Base-by-base conservation (phyloP, 2,329 filamentous ascomycete species). In the Aspergillus tanneri region DNA sequence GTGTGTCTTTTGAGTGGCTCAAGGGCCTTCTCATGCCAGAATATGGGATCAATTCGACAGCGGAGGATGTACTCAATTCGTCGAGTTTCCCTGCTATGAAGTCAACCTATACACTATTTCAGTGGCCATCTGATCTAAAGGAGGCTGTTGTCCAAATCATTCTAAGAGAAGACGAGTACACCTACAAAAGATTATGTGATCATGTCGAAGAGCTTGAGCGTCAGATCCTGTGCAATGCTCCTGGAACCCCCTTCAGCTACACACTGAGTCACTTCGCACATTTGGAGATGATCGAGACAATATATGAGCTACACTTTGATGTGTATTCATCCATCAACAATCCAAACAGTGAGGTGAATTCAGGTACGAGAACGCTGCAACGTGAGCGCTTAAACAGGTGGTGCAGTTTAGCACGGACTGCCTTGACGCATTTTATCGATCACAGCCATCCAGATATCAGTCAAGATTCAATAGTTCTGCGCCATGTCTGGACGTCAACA, bases 301-400 rank as follows among this genome's bases (percentile, higher is more conserved):
- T 87, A 3, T 86, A 84, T 55, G 85, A 88, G 63, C 67, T 87
- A 24, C 84, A 87, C 58, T 72, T 87, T 5, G 84, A 87, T 59
- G 72, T 85, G 7, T 85, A 83, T 61, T 78, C 78, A 5, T 69
- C 79, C n/a, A 81, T 85, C 56, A 84, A 80, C 41, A 79, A 79
- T 53, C 77, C 81, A 0, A 77, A 77, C 54, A 84, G 78, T 55
- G 76, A 80, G 19, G 75, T 82, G 5, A 75, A 80, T 49, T 58
- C 67, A 23, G 71, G 70, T 4, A 80, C 75, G n/a, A 74, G 78
- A 27, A 61, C 72, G 4, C 53, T 76, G 7, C 82, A 86, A 58
- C 76, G 74, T 44, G 79, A 85, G 59, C 77, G 83, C 11, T 66
- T 87, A 7, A 70, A 75, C 37, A 72, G 83, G 54, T 88, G 85